Conservation (phyloP, 75 land plant species). For the Picea glauca region DNA sequence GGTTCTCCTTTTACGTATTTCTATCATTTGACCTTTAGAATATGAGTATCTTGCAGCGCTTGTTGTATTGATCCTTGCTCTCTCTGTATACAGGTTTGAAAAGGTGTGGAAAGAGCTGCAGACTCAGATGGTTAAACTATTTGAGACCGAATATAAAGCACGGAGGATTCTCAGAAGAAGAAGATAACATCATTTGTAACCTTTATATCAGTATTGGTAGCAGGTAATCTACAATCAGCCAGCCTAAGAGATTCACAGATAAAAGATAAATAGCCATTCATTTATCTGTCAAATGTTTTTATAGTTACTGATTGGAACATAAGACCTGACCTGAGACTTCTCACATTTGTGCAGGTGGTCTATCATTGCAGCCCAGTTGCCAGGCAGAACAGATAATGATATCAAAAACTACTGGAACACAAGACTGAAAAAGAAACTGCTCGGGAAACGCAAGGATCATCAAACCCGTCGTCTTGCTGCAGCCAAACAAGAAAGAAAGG, state of each 20-base stretch:
- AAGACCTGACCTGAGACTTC: background rate
- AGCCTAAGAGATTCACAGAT: background rate
- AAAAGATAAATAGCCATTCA: background rate
- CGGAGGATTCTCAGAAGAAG: constrained; percentile 71
- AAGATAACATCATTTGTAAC: constrained; percentile 56
- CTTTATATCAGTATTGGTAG: constrained; percentile 72
- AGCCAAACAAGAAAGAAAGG: constrained; percentile 2
- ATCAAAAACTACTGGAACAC: constrained; percentile 51
- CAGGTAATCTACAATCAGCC: constrained; percentile 31
- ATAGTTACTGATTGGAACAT: too few species aligned
- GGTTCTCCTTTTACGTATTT: background rate
- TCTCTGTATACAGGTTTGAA: constrained; percentile 44
- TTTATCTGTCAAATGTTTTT: background rate
- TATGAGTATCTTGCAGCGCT: background rate
- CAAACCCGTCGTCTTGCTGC: constrained; percentile 15
- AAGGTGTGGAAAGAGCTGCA: constrained; percentile 83
- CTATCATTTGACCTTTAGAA: background rate
- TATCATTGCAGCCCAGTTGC: constrained; percentile 42
- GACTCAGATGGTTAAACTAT: constrained; percentile 77
- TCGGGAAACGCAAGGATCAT: constrained; percentile 28
- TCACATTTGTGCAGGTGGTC: constrained; percentile 27
- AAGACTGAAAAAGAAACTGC: constrained; percentile 40
- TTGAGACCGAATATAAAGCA: constrained; percentile 72
- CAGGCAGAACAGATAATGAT: constrained; percentile 43
- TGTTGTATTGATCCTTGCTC: background rate